phyloP scores from a whole-genome alignment of 176 grass and related monocot species.

The Rhynchospora tenuis region DNA sequence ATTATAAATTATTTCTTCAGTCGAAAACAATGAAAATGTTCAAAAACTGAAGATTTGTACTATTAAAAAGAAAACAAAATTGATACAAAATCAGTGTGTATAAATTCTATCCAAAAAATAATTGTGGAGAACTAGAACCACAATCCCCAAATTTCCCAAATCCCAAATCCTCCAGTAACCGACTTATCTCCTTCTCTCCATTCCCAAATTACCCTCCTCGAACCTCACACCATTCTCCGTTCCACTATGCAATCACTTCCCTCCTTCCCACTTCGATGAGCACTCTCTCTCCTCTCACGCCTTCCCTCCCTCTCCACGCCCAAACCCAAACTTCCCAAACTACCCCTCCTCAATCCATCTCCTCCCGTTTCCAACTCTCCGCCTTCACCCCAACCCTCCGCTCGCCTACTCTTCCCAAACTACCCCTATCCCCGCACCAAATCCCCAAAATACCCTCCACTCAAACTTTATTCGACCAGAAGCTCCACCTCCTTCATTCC shows the following conservation, averaged over 20 bases:
- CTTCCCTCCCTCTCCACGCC: conserved; percentile 12
- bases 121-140: neutral
- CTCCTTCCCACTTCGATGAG: conserved; percentile 5
- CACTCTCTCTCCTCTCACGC: conserved; percentile 12
- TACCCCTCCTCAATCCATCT: neutral
- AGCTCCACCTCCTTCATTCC: conserved; percentile 21
- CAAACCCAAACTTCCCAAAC: neutral
- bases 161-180: neutral
- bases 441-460: neutral
- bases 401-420: neutral
- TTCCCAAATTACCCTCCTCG: conserved; percentile 17
- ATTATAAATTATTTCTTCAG: neutral
- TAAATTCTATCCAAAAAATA: neutral
- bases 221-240: neutral
- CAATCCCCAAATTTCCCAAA: neutral
- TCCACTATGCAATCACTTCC: neutral
- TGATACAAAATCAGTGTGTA: neutral
- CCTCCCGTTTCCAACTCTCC: conserved; percentile 5
- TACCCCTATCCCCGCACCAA: neutral
- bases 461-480: conserved; percentile 9
- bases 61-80: neutral
- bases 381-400: conserved; percentile 2
- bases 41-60: neutral
- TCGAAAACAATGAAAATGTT: neutral
- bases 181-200: neutral